phyloP scores from a whole-genome alignment of 2,329 filamentous ascomycete genomes.

The Claviceps spartinae region DNA sequence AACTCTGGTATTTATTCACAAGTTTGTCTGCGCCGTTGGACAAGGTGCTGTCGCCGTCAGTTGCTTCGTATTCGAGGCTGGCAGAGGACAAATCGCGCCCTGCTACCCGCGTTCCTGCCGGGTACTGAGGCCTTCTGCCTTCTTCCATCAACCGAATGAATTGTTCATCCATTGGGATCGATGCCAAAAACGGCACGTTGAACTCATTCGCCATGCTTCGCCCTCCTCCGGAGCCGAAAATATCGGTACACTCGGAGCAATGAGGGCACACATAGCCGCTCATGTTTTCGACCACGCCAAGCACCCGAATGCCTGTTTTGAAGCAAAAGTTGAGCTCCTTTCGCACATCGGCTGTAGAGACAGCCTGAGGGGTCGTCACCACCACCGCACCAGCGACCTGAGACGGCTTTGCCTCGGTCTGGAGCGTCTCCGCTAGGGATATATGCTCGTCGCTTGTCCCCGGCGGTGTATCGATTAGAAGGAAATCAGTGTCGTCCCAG shows the following conservation, averaged over 20 bases:
- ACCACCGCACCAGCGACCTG: conserved; percentile 81
- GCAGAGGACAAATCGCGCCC: conserved; percentile 35
- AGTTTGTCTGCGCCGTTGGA: conserved; percentile 25
- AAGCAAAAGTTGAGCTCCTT: conserved; percentile 90
- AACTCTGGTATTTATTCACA: conserved; percentile 59
- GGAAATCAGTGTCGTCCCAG: conserved; percentile 78
- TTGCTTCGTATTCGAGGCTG: not conserved
- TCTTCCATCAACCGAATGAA: conserved; percentile 83
- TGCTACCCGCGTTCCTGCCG: conserved; percentile 49
- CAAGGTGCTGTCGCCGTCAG: conserved; percentile 1
- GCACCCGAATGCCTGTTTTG: conserved; percentile 64
- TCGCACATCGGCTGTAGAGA: conserved; percentile 83
- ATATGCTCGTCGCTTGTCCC: conserved; percentile 97
- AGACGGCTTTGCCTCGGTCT: conserved; percentile 46
- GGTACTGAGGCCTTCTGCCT: conserved; percentile 49
- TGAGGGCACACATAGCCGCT: conserved; percentile 74
- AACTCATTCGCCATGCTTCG: conserved; percentile 82
- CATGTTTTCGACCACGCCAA: conserved; percentile 97
- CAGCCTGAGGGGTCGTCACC: conserved; percentile 90
- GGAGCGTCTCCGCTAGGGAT: conserved; percentile 74
- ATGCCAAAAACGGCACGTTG: conserved; percentile 68
- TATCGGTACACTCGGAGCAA: conserved; percentile 75
- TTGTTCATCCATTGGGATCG: conserved; percentile 82
- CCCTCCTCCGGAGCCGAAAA: conserved; percentile 86
- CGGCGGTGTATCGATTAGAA: conserved; percentile 90